Evolutionary conservation across 306 rosid genomes (phyloP).

Genomic region (Leucaena leucocephala): DNA sequence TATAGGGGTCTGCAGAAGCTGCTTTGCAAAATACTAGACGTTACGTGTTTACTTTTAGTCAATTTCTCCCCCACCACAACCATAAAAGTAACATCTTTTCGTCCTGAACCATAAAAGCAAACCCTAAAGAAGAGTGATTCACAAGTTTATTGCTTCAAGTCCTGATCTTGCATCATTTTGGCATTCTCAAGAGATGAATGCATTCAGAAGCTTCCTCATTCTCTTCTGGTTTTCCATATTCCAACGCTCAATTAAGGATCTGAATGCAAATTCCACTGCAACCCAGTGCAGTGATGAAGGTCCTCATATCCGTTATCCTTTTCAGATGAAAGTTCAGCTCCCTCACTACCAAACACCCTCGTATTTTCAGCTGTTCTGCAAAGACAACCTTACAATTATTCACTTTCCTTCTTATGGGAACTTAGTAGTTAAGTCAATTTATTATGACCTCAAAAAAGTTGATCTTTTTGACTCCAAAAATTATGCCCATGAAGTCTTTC

Average conservation of each 20-base stretch:
- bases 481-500: constrained; percentile 63
- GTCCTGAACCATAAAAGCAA: not conserved
- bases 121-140: not conserved
- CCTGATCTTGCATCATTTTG: constrained; percentile 18
- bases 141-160: not conserved
- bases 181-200: constrained; percentile 42
- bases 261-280: constrained; percentile 17
- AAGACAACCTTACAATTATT: constrained; percentile 54
- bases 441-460: constrained; percentile 51
- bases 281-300: constrained; percentile 40
- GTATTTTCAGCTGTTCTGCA: constrained; percentile 47
- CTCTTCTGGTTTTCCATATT: constrained; percentile 41
- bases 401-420: constrained; percentile 62
- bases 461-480: constrained; percentile 61
- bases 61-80: not conserved
- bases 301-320: constrained; percentile 54
- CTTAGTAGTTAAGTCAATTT: constrained; percentile 57
- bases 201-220: constrained; percentile 46
- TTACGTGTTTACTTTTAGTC: not conserved
- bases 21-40: not conserved
- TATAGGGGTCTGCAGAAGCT: constrained; percentile 9
- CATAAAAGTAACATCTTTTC: not conserved
- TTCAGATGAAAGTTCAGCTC: constrained; percentile 37
- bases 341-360: not conserved
- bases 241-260: constrained; percentile 33